These are phyloP conservation scores for Mycogone perniciosa DNA, from an alignment of 2,329 filamentous ascomycete species.

Conservation along the genomic window DNA sequence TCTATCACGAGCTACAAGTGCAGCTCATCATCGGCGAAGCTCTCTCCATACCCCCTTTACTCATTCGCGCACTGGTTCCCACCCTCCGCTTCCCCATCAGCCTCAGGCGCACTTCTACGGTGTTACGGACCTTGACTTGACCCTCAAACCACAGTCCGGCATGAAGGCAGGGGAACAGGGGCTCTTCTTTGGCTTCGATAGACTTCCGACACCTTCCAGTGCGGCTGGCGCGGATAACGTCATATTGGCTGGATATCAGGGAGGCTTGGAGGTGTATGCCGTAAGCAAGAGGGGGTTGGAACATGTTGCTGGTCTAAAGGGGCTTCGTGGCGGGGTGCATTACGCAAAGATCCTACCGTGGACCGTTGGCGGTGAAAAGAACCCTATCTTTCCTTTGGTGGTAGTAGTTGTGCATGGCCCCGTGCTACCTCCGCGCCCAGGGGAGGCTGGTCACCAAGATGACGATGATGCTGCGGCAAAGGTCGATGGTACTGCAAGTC, in stretches of 20 bases:
- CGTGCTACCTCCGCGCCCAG: conserved; percentile 40
- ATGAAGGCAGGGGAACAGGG: conserved; percentile 61
- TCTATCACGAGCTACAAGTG: conserved; percentile 30
- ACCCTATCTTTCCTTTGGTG: conserved; percentile 62
- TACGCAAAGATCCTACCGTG: conserved; percentile 78
- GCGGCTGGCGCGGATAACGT: conserved; percentile 52
- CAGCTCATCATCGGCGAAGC: conserved; percentile 33
- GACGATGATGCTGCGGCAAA: conserved; percentile 35
- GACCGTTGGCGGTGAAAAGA: conserved; percentile 47
- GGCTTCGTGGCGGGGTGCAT: conserved; percentile 71
- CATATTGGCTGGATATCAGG: conserved; percentile 72
- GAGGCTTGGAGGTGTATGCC: conserved; percentile 68
- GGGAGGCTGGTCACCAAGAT: conserved; percentile 29
- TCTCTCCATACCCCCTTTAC: conserved; percentile 47
- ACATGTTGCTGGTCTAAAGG: conserved; percentile 63
- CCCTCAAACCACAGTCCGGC: conserved; percentile 49
- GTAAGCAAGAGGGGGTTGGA: conserved; percentile 68
- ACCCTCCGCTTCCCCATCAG: conserved; percentile 64
- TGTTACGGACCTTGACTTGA: conserved; percentile 66
- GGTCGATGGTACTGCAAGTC: conserved; percentile 37
- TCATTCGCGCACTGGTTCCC: conserved; percentile 37
- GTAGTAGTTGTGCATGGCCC: conserved; percentile 78
- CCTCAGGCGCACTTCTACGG: conserved; percentile 73
- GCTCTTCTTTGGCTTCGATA: conserved; percentile 78
- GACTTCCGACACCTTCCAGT: conserved; percentile 44